phyloP scores from a whole-genome alignment of 192 early-diverging fungal species.

The Chytriomyces confervae region DNA sequence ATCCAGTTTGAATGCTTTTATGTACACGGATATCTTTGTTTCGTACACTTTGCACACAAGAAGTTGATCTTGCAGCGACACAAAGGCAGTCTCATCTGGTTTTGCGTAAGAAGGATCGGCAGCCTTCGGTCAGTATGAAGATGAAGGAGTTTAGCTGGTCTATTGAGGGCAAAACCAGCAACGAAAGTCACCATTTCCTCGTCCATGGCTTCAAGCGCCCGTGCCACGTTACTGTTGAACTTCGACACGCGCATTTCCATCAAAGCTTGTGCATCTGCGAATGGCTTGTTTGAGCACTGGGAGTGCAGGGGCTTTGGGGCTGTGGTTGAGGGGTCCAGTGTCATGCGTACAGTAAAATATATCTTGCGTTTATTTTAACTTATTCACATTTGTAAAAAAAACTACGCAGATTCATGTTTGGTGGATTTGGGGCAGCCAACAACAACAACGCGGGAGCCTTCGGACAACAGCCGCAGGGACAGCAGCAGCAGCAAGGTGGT shows the following conservation, averaged over 20 bases:
- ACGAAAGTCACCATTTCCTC: neutral
- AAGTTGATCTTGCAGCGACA: conserved; percentile 49
- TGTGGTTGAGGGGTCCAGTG: neutral
- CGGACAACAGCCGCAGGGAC: conserved; percentile 6
- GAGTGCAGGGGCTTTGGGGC: neutral
- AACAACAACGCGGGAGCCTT: neutral
- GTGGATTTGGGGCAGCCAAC: conserved; percentile 24
- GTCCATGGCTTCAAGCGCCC: neutral
- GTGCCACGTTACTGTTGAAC: neutral
- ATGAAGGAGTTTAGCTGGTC: neutral
- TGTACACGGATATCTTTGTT: conserved; percentile 42
- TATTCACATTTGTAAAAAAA: neutral
- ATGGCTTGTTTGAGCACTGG: neutral
- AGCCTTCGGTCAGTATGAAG: neutral
- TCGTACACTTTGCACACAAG: conserved; percentile 43
- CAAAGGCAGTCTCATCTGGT: conserved; percentile 35
- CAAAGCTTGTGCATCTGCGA: neutral
- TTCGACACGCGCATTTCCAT: neutral
- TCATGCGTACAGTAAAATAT: neutral
- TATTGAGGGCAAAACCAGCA: neutral
- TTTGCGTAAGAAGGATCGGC: neutral
- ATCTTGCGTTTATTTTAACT: neutral
- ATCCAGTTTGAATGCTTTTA: conserved; percentile 44
- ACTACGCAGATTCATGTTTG: conserved; percentile 15
- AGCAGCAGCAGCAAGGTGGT: conserved; percentile 29